phyloP scores from a whole-genome alignment of 192 early-diverging fungal species.

The Entrophospora sp. region DNA sequence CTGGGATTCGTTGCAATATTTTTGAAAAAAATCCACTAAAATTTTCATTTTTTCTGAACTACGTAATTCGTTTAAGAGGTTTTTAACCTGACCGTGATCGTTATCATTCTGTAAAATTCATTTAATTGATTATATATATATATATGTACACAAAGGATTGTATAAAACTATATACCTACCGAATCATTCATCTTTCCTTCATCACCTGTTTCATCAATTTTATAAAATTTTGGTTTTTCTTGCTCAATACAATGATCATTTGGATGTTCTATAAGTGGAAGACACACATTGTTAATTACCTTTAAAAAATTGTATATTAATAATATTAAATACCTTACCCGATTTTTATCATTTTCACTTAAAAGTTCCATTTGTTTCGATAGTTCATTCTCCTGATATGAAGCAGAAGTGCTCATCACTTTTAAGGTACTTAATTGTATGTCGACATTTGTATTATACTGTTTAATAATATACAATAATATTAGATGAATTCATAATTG shows the following conservation, averaged over 20 bases:
- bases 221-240: background rate
- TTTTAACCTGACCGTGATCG: constrained; percentile 8
- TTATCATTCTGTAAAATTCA: constrained; percentile 11
- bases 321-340: background rate
- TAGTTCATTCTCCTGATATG: background rate
- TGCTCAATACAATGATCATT: background rate
- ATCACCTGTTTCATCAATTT: background rate
- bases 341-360: background rate
- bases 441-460: background rate
- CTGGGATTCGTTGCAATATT: background rate
- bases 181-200: background rate
- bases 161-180: background rate
- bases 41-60: background rate
- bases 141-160: background rate
- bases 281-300: background rate
- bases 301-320: background rate
- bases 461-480: constrained; percentile 3
- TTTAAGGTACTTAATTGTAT: background rate
- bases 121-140: background rate
- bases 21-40: constrained; percentile 3
- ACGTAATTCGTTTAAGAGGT: constrained; percentile 1
- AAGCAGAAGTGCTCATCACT: background rate
- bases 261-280: background rate
- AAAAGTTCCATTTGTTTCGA: background rate
- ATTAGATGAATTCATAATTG: background rate